Conservation (phyloP, 192 early-diverging fungal genomes). For the Allomyces macrogynus region DNA sequence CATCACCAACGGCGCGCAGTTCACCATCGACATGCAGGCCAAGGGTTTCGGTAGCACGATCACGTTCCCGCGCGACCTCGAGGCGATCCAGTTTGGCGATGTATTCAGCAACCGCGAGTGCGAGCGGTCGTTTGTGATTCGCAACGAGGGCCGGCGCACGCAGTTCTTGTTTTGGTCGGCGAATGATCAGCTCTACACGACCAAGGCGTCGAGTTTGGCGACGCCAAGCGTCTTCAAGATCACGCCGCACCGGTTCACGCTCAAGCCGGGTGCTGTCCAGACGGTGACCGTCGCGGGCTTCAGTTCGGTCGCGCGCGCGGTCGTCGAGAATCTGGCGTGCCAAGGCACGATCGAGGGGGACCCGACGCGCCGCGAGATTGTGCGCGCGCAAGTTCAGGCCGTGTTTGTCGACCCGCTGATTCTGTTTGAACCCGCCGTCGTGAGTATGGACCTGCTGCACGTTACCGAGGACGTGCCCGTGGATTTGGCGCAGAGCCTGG, state of each 20-base stretch:
- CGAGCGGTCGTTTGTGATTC: slow-evolving; percentile 16
- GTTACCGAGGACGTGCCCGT: slow-evolving; percentile 17
- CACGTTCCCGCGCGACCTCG: slow-evolving; percentile 21
- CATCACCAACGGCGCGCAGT: slow-evolving; percentile 6
- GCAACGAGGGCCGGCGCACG: slow-evolving; percentile 26
- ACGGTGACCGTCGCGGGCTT: slow-evolving; percentile 22
- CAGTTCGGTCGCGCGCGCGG: neutral
- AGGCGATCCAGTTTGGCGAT: slow-evolving; percentile 23
- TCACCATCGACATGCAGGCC: slow-evolving; percentile 17
- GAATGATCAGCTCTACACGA: slow-evolving; percentile 1
- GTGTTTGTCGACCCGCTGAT: slow-evolving; percentile 37
- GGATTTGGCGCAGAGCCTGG: slow-evolving; percentile 15
- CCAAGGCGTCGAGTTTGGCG: slow-evolving; percentile 4
- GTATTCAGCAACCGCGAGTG: slow-evolving; percentile 38
- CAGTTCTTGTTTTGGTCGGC: slow-evolving; percentile 25
- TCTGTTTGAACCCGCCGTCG: slow-evolving; percentile 12
- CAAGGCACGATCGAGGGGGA: slow-evolving; percentile 29
- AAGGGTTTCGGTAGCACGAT: slow-evolving; percentile 32
- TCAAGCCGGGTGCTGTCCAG: slow-evolving; percentile 23
- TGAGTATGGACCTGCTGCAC: slow-evolving; percentile 25
- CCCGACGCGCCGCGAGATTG: slow-evolving; percentile 18
- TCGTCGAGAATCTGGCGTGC: slow-evolving; percentile 20
- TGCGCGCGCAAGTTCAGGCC: slow-evolving; percentile 18
- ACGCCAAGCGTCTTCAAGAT: slow-evolving; percentile 18
- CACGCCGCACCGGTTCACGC: slow-evolving; percentile 21